phyloP scores from a whole-genome alignment of 2,329 filamentous ascomycete genomes.

The Alternaria panax region DNA sequence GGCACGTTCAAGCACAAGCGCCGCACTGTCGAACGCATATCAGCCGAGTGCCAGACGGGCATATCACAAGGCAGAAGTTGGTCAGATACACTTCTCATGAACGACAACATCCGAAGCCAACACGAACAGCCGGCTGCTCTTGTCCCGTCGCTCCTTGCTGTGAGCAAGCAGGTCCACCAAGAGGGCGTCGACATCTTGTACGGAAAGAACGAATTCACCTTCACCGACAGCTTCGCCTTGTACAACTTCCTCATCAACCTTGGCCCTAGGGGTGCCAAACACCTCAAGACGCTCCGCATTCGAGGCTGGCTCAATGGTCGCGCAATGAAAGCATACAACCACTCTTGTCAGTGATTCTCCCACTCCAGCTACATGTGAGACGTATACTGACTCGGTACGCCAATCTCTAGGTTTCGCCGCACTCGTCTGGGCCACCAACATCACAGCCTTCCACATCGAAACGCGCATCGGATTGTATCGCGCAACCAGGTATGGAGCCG shows the following conservation, averaged over 20 bases:
- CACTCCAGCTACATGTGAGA: background rate
- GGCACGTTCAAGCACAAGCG: constrained; percentile 36
- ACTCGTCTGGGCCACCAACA: constrained; percentile 38
- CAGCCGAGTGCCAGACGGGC: constrained; percentile 3
- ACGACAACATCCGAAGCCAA: constrained; percentile 15
- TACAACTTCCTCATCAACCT: constrained; percentile 45
- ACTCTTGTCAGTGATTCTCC: constrained; percentile 25
- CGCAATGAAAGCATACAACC: constrained; percentile 43
- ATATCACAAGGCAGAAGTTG: background rate
- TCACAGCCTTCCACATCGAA: constrained; percentile 38
- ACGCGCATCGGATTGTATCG: constrained; percentile 10
- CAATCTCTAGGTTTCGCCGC: constrained; percentile 27
- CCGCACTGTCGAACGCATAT: constrained; percentile 37
- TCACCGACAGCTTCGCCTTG: constrained; percentile 38
- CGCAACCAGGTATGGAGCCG: constrained; percentile 23
- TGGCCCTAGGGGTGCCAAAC: constrained; percentile 29
- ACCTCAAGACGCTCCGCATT: constrained; percentile 37
- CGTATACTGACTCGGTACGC: background rate
- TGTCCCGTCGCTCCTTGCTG: constrained; percentile 36
- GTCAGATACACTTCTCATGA: background rate
- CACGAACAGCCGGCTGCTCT: constrained; percentile 20
- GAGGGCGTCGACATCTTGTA: constrained; percentile 42
- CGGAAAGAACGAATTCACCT: constrained; percentile 34
- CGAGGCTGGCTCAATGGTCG: constrained; percentile 32
- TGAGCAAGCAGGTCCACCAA: constrained; percentile 38